A percentile compares a stretch with the other conserved stretches of the same genome.
Evolutionary conservation across 345 rosid species (phyloP).

Genomic region (Mangifera indica): DNA sequence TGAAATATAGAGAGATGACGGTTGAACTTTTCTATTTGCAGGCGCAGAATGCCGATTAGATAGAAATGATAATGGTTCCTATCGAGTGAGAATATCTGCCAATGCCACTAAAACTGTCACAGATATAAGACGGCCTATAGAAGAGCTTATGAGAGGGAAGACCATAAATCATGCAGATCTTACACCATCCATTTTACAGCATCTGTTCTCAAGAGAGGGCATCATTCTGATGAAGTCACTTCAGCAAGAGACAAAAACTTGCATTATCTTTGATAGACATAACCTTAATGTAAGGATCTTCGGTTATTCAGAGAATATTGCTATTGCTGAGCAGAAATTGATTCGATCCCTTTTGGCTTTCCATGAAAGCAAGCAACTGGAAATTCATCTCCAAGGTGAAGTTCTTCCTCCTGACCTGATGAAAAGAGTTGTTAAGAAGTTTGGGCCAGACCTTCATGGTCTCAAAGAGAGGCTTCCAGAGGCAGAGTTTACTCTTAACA

Average conservation of each 20-base stretch:
- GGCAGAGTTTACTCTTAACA: slow-evolving; percentile 58
- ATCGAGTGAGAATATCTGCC: slow-evolving; percentile 63
- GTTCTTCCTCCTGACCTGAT: slow-evolving; percentile 60
- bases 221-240: slow-evolving; percentile 49
- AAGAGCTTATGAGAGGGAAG: slow-evolving; percentile 75
- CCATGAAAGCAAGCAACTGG: slow-evolving; percentile 59
- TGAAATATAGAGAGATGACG: slow-evolving; percentile 4
- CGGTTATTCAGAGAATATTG: slow-evolving; percentile 49
- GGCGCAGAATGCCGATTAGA: slow-evolving; percentile 51
- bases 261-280: slow-evolving; percentile 58
- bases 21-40: slow-evolving; percentile 25
- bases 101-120: slow-evolving; percentile 74
- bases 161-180: slow-evolving; percentile 53
- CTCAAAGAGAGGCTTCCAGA: slow-evolving; percentile 64
- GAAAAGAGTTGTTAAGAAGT: slow-evolving; percentile 68
- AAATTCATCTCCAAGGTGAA: slow-evolving; percentile 64
- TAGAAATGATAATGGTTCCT: slow-evolving; percentile 50
- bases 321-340: slow-evolving; percentile 55
- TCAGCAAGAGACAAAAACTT: slow-evolving; percentile 59
- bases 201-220: slow-evolving; percentile 65
- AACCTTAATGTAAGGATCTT: slow-evolving; percentile 48
- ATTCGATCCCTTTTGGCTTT: slow-evolving; percentile 48
- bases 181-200: slow-evolving; percentile 49
- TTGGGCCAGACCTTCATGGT: slow-evolving; percentile 71
- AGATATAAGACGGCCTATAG: slow-evolving; percentile 76